Base-by-base conservation (phyloP, 2,329 filamentous ascomycete species). In the Diaporthe sp. region DNA sequence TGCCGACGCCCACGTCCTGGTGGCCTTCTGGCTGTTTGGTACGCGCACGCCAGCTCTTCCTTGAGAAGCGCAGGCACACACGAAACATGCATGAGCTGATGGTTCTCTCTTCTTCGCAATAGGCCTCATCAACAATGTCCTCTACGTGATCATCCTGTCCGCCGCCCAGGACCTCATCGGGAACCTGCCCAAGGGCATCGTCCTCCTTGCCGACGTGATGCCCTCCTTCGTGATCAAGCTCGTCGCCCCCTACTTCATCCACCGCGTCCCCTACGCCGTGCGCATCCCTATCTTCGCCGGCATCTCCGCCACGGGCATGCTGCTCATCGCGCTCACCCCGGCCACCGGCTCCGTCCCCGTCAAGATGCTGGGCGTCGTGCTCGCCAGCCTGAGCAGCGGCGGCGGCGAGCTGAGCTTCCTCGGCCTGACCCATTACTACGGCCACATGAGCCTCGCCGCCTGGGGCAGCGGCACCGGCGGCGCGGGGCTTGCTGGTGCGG, bases 1-100 rank as follows among this genome's bases (percentile, higher is more conserved):
- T 75, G 90, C 92, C 65, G 92, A 97, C 80, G 88, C 89, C 1
- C 88, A 92, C 69, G 94, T 98, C 22, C 89, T 95, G 74, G 82
- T 92, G 69, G 94, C 96, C 39, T 98, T 98, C 81, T 98, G 96
- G 96, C 88, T 98, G 2, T 97, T 98, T 81, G 96, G 96, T 98
- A 87, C 79, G 85, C 78, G 51, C 13, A 31, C 44, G n/a, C 25
- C 39, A 72, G 42, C 28, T 53, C 17, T 39, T 37, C 55, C 17
- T 55, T 57, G 39, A 22, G n/a, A 31, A 42, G 44, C 76, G 42
- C 31, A 19, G 12, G 31, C 22, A 67, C 28, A 59, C 12, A 53
- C 69, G 4, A 28, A 28, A 13, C n/a, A 53, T 19, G 62, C 65
- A 39, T 25, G 65, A 55, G 65, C 65, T 69, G 49, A 69, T 67